Evolutionary conservation across 2,329 filamentous ascomycete genomes (phyloP), one percentile per base, ranked within the genome.

Genomic region (Dactylellina leptospora): DNA sequence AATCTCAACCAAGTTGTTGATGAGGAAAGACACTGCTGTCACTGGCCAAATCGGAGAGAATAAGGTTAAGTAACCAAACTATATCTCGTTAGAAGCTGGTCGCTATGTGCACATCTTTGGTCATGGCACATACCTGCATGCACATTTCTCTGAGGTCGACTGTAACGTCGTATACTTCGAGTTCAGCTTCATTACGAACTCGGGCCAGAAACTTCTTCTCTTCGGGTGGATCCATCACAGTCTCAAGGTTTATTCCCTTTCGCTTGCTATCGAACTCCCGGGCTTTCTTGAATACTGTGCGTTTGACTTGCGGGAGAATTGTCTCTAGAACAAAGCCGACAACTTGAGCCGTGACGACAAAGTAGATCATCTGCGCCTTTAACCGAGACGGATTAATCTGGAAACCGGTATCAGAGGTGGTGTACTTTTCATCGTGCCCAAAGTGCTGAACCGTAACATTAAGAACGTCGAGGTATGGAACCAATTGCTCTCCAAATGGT

Each of bases 1-100:
- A 38, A 97, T 85, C 79, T 97, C 95, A 64, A 99, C 82, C 92
- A 93, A 97, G 81, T 97, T 96, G 82, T 97, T 97, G 80, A 95
- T 82, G 10, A 97, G 82, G 82, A 97, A 97, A 1, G 90, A 93
- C 63, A 92, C 84, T 1, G 90, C 89, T 0, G 93, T 93, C n/a
- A 97, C 83, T 0, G 95, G 95, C 95, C 95, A 99, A 60, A 96
- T 88, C 1, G 95, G 90, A 0, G 91, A 95, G 80, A 97, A 97
- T 8, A 97, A 85, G 0, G 90, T 89, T 0, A 99, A 84, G 79
- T 97, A 97, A 27, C 93, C 92, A 83, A 85, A 82, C 36, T 79
- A 74, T 36, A 6, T 13, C 11, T 1, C 36, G 10, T 23, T 11
- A 22, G 60, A 23, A 33, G 6, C 8, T 13, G 6, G 27, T 13